phyloP scores from a whole-genome alignment of 2,329 filamentous ascomycete genomes.

The Falciphora oryzae region DNA sequence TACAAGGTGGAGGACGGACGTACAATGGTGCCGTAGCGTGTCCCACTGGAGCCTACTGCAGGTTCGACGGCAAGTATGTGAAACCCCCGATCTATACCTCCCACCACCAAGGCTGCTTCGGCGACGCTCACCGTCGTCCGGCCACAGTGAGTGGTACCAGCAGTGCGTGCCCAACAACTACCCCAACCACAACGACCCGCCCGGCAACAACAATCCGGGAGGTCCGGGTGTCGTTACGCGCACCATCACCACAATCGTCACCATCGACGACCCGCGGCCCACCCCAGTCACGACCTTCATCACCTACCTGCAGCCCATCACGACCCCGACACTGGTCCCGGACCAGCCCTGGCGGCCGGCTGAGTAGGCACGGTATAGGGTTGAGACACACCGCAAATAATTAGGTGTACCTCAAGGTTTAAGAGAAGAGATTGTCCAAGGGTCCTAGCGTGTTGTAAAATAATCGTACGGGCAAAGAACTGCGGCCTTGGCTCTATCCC shows the following conservation, averaged over 20 bases:
- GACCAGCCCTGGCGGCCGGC: constrained; percentile 16
- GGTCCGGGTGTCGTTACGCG: constrained; percentile 12
- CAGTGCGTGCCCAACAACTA: constrained; percentile 18
- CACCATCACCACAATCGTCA: constrained; percentile 19
- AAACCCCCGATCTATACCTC: not conserved
- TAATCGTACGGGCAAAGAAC: too few relatives aligned
- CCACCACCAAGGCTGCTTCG: not conserved
- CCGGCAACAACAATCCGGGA: not conserved
- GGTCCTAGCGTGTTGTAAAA: too few relatives aligned
- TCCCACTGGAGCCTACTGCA: constrained; percentile 18
- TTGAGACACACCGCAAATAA: too few relatives aligned
- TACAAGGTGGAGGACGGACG: constrained; percentile 18
- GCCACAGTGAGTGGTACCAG: constrained; percentile 19
- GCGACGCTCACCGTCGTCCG: not conserved
- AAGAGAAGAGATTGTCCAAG: too few relatives aligned
- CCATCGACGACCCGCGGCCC: constrained; percentile 16
- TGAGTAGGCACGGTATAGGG: not conserved
- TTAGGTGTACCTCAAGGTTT: too few relatives aligned
- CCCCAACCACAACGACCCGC: not conserved
- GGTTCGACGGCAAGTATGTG: constrained; percentile 18
- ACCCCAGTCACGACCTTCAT: constrained; percentile 19
- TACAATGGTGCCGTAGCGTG: constrained; percentile 15
- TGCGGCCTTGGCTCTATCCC: too few relatives aligned
- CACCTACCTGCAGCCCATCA: constrained; percentile 16
- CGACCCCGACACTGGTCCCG: constrained; percentile 16